phyloP scores from a whole-genome alignment of 495 filamentous ascomycete genomes.

The Neurospora sp. region DNA sequence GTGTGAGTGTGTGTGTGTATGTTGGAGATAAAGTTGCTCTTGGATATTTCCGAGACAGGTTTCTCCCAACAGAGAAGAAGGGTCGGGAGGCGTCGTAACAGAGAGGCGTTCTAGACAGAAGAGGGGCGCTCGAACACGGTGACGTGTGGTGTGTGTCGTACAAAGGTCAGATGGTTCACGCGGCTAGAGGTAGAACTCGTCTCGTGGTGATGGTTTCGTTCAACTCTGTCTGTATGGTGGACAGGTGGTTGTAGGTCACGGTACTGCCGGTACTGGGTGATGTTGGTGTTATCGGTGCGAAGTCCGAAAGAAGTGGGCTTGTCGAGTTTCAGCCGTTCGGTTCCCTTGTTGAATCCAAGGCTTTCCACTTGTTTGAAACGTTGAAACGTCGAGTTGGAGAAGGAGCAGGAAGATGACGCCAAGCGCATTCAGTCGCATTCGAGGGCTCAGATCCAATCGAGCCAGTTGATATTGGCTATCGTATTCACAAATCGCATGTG shows the following conservation, averaged over 20 bases:
- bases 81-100: background rate
- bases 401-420: background rate
- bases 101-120: background rate
- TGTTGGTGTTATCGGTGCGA: background rate
- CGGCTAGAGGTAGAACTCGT: background rate
- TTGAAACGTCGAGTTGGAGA: background rate
- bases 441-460: background rate
- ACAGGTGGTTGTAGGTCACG: background rate
- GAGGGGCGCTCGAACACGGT: background rate
- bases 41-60: background rate
- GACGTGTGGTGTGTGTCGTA: background rate
- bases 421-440: background rate
- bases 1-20: background rate
- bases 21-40: background rate
- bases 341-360: background rate
- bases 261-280: background rate
- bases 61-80: background rate
- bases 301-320: background rate
- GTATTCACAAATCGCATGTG: background rate
- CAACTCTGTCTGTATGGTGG: background rate
- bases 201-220: background rate
- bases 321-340: background rate
- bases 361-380: background rate
- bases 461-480: background rate
- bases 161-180: background rate